These are phyloP conservation scores for Annulohypoxylon moriforme DNA, from an alignment of 495 filamentous ascomycete genomes.

Conservation along the genomic window DNA sequence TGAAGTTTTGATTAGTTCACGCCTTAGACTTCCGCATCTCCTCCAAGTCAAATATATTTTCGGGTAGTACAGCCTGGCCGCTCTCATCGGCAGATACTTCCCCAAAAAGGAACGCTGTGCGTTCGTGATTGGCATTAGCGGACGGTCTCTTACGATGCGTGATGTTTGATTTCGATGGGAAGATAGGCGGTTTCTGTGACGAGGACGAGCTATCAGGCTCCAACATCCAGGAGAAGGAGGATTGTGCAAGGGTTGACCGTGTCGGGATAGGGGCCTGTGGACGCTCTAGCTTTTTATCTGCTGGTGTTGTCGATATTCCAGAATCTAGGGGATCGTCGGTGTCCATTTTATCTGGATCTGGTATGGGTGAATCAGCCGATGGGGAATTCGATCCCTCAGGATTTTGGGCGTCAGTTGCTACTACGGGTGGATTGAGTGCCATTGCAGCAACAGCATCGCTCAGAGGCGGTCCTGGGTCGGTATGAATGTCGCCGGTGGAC, in stretches of 20 bases:
- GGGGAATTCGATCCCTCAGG: constrained; percentile 4
- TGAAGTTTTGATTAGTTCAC: not conserved
- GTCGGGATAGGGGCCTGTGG: constrained; percentile 57
- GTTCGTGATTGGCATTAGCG: constrained; percentile 59
- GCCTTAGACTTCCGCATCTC: constrained; percentile 50
- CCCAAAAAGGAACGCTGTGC: constrained; percentile 68
- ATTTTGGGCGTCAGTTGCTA: constrained; percentile 1
- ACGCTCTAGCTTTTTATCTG: constrained; percentile 28
- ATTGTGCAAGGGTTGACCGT: constrained; percentile 79
- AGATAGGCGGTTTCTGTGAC: constrained; percentile 39
- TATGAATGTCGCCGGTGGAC: constrained; percentile 6
- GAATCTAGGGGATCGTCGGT: constrained; percentile 31
- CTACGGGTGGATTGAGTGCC: constrained; percentile 29
- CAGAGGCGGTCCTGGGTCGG: constrained; percentile 29
- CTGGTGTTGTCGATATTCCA: constrained; percentile 16
- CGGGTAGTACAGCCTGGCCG: constrained; percentile 45
- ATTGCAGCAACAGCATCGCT: constrained; percentile 44
- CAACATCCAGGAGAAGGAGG: constrained; percentile 96
- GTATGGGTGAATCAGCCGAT: not conserved
- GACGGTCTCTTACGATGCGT: constrained; percentile 54
- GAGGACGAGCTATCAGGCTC: constrained; percentile 56
- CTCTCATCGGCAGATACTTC: constrained; percentile 53
- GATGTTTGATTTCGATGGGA: constrained; percentile 31
- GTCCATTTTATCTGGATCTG: constrained; percentile 29
- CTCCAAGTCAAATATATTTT: constrained; percentile 61